Conservation (phyloP, 768 basidiomycete species). For the Hydnum rufescens region DNA sequence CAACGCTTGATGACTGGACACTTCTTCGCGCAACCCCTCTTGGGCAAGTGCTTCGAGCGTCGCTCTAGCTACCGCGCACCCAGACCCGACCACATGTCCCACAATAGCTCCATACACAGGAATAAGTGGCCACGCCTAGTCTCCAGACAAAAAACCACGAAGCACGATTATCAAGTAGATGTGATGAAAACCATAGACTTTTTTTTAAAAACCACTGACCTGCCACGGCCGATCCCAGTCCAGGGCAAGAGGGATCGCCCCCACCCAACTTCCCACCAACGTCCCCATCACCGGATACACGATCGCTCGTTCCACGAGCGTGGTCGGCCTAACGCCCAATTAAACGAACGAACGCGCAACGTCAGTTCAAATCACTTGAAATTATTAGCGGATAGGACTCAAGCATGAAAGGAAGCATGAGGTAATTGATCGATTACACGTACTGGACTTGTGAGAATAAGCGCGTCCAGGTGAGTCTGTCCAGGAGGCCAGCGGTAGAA, state of each 20-base stretch:
- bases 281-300: slow-evolving; percentile 64
- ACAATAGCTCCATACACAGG: slow-evolving; percentile 50
- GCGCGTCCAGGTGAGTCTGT: slow-evolving; percentile 49
- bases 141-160: neutral
- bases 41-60: slow-evolving; percentile 10
- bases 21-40: too few relatives aligned
- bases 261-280: slow-evolving; percentile 58
- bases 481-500: slow-evolving; percentile 27
- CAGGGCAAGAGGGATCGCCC: slow-evolving; percentile 66
- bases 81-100: slow-evolving; percentile 44
- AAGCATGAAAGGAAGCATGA: too few relatives aligned
- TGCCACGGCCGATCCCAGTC: slow-evolving; percentile 99
- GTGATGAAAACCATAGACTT: slow-evolving; percentile 7
- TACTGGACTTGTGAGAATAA: slow-evolving; percentile 70
- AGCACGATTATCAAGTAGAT: neutral
- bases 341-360: too few relatives aligned
- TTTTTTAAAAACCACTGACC: slow-evolving; percentile 26
- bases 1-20: too few relatives aligned
- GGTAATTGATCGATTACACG: too few relatives aligned
- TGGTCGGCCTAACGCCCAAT: neutral
- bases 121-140: slow-evolving; percentile 65
- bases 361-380: too few relatives aligned
- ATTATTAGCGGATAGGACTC: too few relatives aligned
- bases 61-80: slow-evolving; percentile 32
- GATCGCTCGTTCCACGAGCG: slow-evolving; percentile 54